Conservation (phyloP, 2,329 filamentous ascomycete species). For the Exophiala bonariae region DNA sequence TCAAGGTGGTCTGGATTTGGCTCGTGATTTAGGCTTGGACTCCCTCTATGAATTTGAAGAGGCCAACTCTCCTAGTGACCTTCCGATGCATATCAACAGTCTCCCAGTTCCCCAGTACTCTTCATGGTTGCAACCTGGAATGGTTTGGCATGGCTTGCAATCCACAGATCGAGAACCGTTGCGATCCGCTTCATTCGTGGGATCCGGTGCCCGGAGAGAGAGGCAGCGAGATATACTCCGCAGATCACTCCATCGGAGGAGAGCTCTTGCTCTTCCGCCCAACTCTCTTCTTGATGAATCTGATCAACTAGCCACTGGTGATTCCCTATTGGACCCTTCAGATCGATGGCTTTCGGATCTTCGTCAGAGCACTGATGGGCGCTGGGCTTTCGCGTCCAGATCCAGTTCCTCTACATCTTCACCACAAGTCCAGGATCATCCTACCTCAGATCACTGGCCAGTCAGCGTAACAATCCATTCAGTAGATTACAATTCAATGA, state of each 20-base stretch:
- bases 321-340: constrained; percentile 1
- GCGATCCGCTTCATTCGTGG: neutral
- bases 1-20: constrained; percentile 20
- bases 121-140: constrained; percentile 63
- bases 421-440: constrained; percentile 25
- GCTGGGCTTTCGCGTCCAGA: constrained; percentile 29
- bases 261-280: neutral
- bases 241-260: constrained; percentile 9
- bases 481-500: constrained; percentile 62
- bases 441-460: constrained; percentile 59
- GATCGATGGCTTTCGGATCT: constrained; percentile 20
- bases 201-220: constrained; percentile 10
- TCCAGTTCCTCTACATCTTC: constrained; percentile 28
- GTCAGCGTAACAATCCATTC: constrained; percentile 66
- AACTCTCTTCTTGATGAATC: constrained; percentile 1
- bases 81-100: constrained; percentile 26
- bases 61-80: constrained; percentile 18
- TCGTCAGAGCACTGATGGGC: constrained; percentile 24
- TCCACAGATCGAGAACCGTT: constrained; percentile 45
- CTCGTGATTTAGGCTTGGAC: constrained; percentile 19
- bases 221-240: constrained; percentile 16
- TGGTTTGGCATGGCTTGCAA: constrained; percentile 62
- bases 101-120: constrained; percentile 47
- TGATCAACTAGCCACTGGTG: neutral
- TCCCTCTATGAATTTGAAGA: constrained; percentile 20